Base-by-base conservation (phyloP, 148 eudicot species). In the Heliamphora exappendiculata region DNA sequence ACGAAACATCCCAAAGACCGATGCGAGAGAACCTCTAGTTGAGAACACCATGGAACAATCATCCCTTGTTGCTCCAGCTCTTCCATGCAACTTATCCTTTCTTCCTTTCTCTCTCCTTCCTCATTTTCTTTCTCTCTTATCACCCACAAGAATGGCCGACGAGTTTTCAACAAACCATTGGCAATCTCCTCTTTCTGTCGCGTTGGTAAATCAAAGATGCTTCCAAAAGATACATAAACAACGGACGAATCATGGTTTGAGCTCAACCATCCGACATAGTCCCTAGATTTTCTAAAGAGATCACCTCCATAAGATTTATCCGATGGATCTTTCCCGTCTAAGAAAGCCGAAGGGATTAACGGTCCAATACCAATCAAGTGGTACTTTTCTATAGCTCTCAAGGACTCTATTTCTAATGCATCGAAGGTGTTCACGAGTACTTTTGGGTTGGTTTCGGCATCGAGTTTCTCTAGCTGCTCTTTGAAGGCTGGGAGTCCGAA, bases 211-310 rank as follows among this genome's bases (percentile, higher is more conserved):
- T 73, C 85, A 0, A 82, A 57, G 0, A 87, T 29, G 68, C 91
- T 90, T 16, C 97, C 97, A 67, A 90, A 92, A 0, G 97, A 90
- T 11, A 92, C 80, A 20, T 92, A 92, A 12, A 90, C 80, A 0
- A 92, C 94, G 1, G 92, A 86, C 0, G 91, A 83, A 28, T 81
- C 73, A 5, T 83, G 80, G 39, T 86, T 85, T 0, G 86, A 75
- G 80, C 86, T 55, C 17, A 92, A 69, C 94, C 94, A 92, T 7
- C 59, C 44, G 10, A 84, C 47, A 47, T 81, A 90, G 20, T 85
- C 84, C 5, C n/a, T 62, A 0, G 85, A 65, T 31, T 31, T 63
- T 10, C 16, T 10, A 31, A 31, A 63, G 11, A 63, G 39, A 6
- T 31, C n/a, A 31, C 67, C 14, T 4, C 2, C 39, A 6, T 29